Evolutionary conservation across 768 basidiomycete genomes (phyloP).

Genomic region (Pseudohyphozyma bogoriensis): DNA sequence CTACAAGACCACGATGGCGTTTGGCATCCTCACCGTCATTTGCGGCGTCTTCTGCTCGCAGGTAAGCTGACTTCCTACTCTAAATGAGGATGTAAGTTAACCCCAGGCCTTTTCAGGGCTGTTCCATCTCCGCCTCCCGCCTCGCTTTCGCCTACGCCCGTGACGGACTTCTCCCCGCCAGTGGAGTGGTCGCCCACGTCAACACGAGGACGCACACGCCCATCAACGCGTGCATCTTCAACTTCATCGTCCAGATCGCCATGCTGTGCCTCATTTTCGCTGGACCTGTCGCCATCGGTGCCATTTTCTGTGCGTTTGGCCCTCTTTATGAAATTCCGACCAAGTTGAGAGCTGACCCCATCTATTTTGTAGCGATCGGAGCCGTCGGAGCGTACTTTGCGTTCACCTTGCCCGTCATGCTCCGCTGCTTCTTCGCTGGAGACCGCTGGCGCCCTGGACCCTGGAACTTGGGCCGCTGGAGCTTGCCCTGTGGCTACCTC

Average conservation of each 20-base stretch:
- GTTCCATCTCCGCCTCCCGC: background rate
- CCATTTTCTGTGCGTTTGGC: slow-evolving; percentile 11
- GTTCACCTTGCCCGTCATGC: slow-evolving; percentile 17
- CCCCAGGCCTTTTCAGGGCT: slow-evolving; percentile 1
- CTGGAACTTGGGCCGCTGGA: slow-evolving; percentile 17
- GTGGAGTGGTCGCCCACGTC: background rate
- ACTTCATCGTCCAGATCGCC: slow-evolving; percentile 11
- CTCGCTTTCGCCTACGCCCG: slow-evolving; percentile 21
- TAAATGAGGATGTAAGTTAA: too few species aligned
- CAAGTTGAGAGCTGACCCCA: background rate
- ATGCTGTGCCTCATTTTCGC: slow-evolving; percentile 15
- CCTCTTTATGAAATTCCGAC: too few species aligned
- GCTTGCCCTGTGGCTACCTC: slow-evolving; percentile 5
- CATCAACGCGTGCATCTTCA: slow-evolving; percentile 15
- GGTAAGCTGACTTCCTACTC: too few species aligned
- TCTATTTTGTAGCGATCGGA: background rate
- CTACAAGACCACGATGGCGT: background rate
- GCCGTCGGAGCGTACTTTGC: slow-evolving; percentile 12
- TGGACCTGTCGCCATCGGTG: slow-evolving; percentile 10
- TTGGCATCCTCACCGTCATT: slow-evolving; percentile 3
- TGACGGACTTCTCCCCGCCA: slow-evolving; percentile 12
- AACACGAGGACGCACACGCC: too few species aligned
- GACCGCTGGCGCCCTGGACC: slow-evolving; percentile 18
- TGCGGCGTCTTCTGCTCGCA: background rate
- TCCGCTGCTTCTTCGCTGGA: slow-evolving; percentile 10